Base-by-base conservation (phyloP, 768 basidiomycete species). In the Neoboletus magnificus region DNA sequence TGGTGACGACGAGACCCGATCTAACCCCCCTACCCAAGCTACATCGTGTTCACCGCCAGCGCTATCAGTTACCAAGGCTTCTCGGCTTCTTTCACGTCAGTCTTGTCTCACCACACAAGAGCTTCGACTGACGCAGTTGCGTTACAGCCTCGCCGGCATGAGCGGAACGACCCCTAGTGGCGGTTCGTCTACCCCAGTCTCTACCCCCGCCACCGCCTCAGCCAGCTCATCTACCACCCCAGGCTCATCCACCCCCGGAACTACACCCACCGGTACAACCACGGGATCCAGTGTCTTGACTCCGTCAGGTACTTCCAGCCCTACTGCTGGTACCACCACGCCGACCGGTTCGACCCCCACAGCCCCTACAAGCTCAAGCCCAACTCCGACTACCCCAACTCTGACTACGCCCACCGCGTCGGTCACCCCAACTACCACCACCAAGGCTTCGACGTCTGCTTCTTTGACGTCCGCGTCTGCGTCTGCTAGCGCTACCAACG, bases 11-110 rank as follows among this genome's bases (percentile, higher is more conserved):
- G n/a, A 16, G 4, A 42, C 57, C 42, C 32, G 22, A 20, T 12
- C 50, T 58, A 5, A 63, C 55, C 45, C 55, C 45, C 32, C 20
- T 30, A 5, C 30, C 6, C 45, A 25, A 90, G 87, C 60, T 89
- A 88, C 68, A 66, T 90, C 57, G 78, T 78, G 56, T 83, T 90
- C 62, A 77, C 68, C 27, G 80, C 78, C 4, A 73, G 62, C 23
- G 33, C 71, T 56, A 29, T 49, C 42, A 55, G 61, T 1, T 82
- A 81, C 52, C 54, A 55, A 0, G 73, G 67, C 25, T 86, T 72
- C 65, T 87, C 87, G 0, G 76, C 80, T 0, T 74, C 73, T 57
- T 89, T 90, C 73, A 64, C 66, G 86, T 85, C 58, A 48, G 81
- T 72, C 2, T 33, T 22, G 16, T 42, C 12, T 35, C 35, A 18